A percentile compares a stretch with the other conserved stretches of the same genome.
Evolutionary conservation across 495 filamentous ascomycete species (phyloP).

Genomic region (Schizothecium vesticola): DNA sequence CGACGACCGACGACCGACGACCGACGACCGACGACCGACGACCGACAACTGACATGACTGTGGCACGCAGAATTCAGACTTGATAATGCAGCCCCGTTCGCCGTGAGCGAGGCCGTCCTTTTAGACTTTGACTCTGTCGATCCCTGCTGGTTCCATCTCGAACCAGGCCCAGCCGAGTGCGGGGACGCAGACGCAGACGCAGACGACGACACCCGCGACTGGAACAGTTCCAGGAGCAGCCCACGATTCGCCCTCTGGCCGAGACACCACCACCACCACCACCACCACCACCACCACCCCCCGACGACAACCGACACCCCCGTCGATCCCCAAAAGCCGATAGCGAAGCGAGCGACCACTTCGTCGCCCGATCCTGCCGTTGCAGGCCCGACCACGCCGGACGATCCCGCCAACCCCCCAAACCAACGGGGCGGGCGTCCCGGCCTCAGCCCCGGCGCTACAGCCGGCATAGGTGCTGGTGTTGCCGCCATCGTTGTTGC

Average conservation of each 20-base stretch:
- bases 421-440: constrained; percentile 6
- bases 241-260: background rate
- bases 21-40: constrained; percentile 16
- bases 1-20: constrained; percentile 14
- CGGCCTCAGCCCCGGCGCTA: constrained; percentile 23
- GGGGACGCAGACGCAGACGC: constrained; percentile 11
- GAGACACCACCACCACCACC: background rate
- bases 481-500: constrained; percentile 18
- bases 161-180: constrained; percentile 15
- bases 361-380: too few relatives aligned
- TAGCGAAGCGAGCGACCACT: too few relatives aligned
- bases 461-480: constrained; percentile 24
- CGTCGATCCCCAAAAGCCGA: background rate
- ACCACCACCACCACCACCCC: background rate
- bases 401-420: background rate
- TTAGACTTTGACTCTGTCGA: constrained; percentile 23
- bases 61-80: constrained; percentile 18
- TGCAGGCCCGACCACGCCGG: background rate
- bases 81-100: constrained; percentile 15
- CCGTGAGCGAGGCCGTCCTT: constrained; percentile 17
- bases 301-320: background rate
- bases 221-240: background rate
- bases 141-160: constrained; percentile 29
- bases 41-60: background rate
- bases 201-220: background rate